Evolutionary conservation across 371 early-diverging fungal species (phyloP), one percentile per base, ranked within the genome.

Genomic region (Blastocladiella emersonii): DNA sequence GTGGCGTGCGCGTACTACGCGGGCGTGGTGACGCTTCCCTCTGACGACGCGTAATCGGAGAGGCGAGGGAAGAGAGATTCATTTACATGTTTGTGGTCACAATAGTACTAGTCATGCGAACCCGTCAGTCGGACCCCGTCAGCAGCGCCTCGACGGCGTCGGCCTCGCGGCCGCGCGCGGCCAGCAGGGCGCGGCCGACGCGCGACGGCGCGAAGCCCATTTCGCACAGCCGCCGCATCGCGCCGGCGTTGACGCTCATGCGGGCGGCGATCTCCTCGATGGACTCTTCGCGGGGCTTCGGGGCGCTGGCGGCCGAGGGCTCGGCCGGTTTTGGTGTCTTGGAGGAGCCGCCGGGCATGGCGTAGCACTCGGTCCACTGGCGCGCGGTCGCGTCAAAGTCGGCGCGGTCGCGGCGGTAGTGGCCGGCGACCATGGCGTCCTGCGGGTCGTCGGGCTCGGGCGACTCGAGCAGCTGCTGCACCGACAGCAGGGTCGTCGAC

Each of bases 371-470:
- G 2, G 75, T 70, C 75, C 75, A 74, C 64, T 69, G 69, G 12
- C 66, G 61, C 4, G 75, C 75, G 4, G 73, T 74, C 53, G 65
- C 68, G 30, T 64, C 59, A 35, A 74, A 74, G 12, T 63, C 70
- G 0, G 49, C 44, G 36, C 61, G 56, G 53, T 74, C 64, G 32
- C 70, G 66, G 48, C 69, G 35, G 35, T 72, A 74, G 37, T 73
- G 73, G 13, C 69, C 65, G 21, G 75, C 75, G 10, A 74, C 75
- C 61, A 72, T 69, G 2, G 75, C 75, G 43, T 74, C 75, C 73
- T 74, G 72, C 75, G 81, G 81, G 48, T 78, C 78, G 48, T 74
- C 69, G 39, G 91, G 89, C 66, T 88, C 89, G 25, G 91, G 91
- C 62, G 85, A 80, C 27, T 79, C 78, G 13, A 90, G 70, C 44